Conservation (phyloP, 2,329 filamentous ascomycete genomes). For the Fusarium denticulatum region DNA sequence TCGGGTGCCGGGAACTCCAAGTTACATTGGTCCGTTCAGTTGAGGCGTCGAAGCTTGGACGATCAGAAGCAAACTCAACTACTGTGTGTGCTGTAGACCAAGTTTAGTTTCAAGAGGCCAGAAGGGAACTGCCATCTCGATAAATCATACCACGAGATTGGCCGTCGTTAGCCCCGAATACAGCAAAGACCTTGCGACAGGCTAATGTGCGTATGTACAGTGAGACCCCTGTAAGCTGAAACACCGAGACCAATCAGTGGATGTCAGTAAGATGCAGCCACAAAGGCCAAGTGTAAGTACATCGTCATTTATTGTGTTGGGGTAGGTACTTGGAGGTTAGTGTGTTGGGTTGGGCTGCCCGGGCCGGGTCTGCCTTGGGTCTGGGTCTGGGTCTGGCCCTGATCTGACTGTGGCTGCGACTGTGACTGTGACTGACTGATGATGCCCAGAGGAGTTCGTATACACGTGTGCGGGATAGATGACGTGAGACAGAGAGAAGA, state of each 20-base stretch:
- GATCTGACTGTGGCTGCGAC: not conserved
- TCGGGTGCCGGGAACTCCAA: not conserved
- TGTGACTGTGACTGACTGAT: not conserved
- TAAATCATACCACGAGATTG: not conserved
- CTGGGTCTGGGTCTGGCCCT: not conserved
- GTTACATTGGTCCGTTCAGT: slow-evolving; percentile 16
- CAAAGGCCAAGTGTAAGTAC: not conserved
- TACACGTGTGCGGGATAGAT: slow-evolving; percentile 1
- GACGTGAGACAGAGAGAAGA: slow-evolving; percentile 11
- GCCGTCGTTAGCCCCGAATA: not conserved
- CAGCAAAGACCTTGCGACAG: not conserved
- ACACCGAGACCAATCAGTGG: slow-evolving; percentile 3
- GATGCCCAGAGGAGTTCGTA: not conserved
- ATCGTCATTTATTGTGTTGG: not conserved
- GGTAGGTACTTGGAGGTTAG: not conserved
- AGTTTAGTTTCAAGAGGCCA: not conserved
- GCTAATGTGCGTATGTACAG: not conserved
- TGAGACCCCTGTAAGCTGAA: slow-evolving; percentile 23
- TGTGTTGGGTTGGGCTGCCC: not conserved
- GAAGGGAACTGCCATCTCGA: not conserved
- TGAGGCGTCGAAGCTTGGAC: slow-evolving; percentile 13
- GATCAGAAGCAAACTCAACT: not conserved
- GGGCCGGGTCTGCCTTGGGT: not conserved
- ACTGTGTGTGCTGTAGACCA: slow-evolving; percentile 7
- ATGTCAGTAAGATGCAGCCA: slow-evolving; percentile 2